Evolutionary conservation across 225 moss, liverwort and hornwort species (phyloP).

Genomic region (Ulota crispa): DNA sequence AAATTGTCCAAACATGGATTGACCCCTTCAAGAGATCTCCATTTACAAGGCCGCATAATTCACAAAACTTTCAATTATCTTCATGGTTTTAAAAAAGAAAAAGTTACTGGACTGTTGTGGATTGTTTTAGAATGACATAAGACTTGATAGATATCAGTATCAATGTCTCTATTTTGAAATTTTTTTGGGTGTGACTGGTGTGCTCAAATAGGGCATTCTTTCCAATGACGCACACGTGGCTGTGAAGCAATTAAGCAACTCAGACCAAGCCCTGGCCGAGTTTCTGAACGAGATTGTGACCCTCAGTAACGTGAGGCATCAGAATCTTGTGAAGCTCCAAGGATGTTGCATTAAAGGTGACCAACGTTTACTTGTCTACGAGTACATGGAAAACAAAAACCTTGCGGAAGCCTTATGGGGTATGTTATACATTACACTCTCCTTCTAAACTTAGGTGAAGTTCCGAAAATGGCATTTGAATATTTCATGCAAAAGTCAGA

Average conservation of each 20-base stretch:
- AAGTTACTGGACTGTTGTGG: no score
- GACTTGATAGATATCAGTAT: no score
- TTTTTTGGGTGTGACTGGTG: neutral
- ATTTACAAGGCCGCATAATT: no score
- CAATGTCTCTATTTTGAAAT: no score
- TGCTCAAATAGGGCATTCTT: slow-evolving; percentile 39
- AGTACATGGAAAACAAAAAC: slow-evolving; percentile 50
- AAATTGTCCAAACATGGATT: no score
- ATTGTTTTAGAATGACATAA: no score
- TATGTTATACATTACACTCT: neutral
- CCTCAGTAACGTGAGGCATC: slow-evolving; percentile 50
- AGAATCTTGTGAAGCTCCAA: slow-evolving; percentile 40
- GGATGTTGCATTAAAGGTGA: slow-evolving; percentile 55
- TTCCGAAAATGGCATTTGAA: no score
- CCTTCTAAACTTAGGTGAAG: neutral
- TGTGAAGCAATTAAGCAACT: slow-evolving; percentile 42
- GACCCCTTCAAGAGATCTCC: no score
- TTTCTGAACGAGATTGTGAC: slow-evolving; percentile 62
- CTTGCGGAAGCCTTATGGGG: slow-evolving; percentile 66
- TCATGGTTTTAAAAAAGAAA: no score
- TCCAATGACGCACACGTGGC: slow-evolving; percentile 32
- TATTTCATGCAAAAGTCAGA: no score
- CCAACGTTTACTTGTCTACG: slow-evolving; percentile 45
- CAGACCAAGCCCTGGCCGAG: slow-evolving; percentile 30
- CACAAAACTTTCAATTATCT: no score